These are phyloP conservation scores for Dendrocalamus sinicus DNA, from an alignment of 176 grass and related monocot genomes.

Conservation along the genomic window DNA sequence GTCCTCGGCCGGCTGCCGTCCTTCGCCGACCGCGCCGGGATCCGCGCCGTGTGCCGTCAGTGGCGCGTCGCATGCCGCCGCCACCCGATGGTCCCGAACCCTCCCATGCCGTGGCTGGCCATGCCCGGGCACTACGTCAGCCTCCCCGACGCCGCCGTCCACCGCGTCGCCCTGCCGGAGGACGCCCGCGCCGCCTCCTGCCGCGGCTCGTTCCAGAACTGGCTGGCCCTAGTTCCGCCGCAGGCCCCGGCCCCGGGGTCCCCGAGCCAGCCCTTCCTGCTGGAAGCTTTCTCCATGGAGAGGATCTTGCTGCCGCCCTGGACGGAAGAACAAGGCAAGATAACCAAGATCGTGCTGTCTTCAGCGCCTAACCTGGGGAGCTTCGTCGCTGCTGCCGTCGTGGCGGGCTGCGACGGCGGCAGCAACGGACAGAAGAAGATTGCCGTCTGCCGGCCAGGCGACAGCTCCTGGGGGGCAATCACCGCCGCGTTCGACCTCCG, in stretches of 20 bases:
- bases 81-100: background rate
- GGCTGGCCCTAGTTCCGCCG: background rate
- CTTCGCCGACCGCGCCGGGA: background rate
- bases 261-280: background rate
- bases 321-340: background rate
- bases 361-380: background rate
- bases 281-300: background rate
- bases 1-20: background rate
- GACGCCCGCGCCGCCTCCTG: slow-evolving; percentile 13
- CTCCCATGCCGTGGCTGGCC: background rate
- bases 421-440: background rate
- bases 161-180: background rate
- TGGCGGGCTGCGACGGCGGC: background rate
- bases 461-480: too few species aligned
- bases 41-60: background rate
- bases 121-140: background rate
- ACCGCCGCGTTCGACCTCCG: too few species aligned
- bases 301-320: background rate
- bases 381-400: background rate
- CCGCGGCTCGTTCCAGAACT: background rate
- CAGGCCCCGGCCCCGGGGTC: background rate
- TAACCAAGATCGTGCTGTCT: slow-evolving; percentile 2
- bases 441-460: background rate
- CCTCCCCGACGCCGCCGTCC: slow-evolving; percentile 3
- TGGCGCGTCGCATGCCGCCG: background rate